Conservation (phyloP, 805 yeast species). For the Sugiyamaella lignohabitans region DNA sequence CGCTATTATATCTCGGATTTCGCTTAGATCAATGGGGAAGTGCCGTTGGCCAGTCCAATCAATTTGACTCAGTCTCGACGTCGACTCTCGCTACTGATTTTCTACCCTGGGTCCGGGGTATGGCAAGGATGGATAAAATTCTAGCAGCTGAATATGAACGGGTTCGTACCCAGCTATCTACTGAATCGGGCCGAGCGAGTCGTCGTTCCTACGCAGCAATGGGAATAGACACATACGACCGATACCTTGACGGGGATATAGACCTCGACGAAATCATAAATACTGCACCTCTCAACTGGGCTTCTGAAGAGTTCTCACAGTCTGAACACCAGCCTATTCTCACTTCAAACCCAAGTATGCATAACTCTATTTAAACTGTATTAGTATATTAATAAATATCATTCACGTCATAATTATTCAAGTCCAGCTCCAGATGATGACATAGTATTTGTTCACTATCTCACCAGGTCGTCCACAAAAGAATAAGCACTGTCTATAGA, state of each 20-base stretch:
- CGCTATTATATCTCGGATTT: slow-evolving; percentile 11
- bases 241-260: slow-evolving; percentile 16
- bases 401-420: no score
- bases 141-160: not conserved
- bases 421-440: no score
- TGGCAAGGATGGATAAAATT: slow-evolving; percentile 26
- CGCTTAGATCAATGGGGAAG: slow-evolving; percentile 1
- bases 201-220: slow-evolving; percentile 20
- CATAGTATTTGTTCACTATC: no score
- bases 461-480: no score
- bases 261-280: slow-evolving; percentile 14
- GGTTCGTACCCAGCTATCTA: not conserved
- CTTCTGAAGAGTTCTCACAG: not conserved
- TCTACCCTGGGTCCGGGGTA: slow-evolving; percentile 26
- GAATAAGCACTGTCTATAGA: no score
- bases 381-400: no score
- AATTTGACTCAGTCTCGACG: slow-evolving; percentile 14
- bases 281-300: slow-evolving; percentile 6
- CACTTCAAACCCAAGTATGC: no score
- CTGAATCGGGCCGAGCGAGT: slow-evolving; percentile 8
- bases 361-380: no score
- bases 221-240: slow-evolving; percentile 19
- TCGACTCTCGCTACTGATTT: slow-evolving; percentile 18
- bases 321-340: no score
- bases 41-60: not conserved